Evolutionary conservation across 345 rosid species (phyloP), one percentile per base, ranked within the genome.

Genomic region (Geranium rotundifolium): DNA sequence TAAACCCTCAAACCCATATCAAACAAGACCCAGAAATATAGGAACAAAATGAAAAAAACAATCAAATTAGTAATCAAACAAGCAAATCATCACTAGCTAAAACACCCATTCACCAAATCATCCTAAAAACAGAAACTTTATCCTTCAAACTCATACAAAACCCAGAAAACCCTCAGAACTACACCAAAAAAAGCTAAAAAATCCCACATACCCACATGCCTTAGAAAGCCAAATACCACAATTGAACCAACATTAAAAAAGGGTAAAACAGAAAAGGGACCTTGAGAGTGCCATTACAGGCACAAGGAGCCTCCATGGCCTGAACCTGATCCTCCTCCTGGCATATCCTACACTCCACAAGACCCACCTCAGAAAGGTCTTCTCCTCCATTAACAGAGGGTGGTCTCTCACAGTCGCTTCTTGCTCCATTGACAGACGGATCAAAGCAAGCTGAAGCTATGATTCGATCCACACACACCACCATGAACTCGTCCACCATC

Each of bases 221-320:
- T 46, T 9, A 46, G 16, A 5, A 46, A 9, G 16, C 16, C 14
- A 46, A 46, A 14, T 46, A 55, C 7, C 20, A 55, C 19, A 55
- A 17, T 18, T 29, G 13, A 23, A 57, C 13, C 13, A 7, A 41
- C n/a, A 27, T 27, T 17, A 62, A 4, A 8, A 0, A 17, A 55
- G 39, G 18, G 18, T 39, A 19, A 30, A 17, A 66, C 20, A 58
- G 19, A 31, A 34, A 23, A 64, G 20, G 6, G 69, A 85, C 87
- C 90, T 85, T 85, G 69, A 85, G 83, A 61, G 82, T 80, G 70
- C 90, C 90, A 68, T 71, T 78, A 27, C 90, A 85, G 61, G 85
- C 80, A 69, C 87, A 85, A 58, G 90, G 90, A 77, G 81, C 73
- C 61, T 85, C 90, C 87, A 82, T 68, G n/a, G 70, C 68, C 19